These are phyloP conservation scores for Paecilomyces sp. DNA, from an alignment of 2,329 filamentous ascomycete species.

Conservation along the genomic window DNA sequence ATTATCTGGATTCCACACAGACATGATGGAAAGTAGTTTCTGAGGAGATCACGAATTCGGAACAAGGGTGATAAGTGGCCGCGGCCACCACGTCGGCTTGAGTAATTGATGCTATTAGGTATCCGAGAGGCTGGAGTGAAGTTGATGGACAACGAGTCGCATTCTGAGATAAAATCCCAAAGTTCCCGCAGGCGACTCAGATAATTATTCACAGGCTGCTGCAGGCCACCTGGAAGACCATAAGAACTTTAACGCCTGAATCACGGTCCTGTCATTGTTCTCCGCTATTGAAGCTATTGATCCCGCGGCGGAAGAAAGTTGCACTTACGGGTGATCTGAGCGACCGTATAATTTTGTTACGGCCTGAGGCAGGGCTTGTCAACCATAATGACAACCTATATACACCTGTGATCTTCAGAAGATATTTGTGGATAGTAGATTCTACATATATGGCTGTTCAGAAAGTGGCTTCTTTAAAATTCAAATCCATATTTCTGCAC, in stretches of 20 bases:
- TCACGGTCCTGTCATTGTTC: background rate
- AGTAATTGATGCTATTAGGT: background rate
- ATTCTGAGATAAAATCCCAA: background rate
- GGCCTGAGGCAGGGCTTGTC: background rate
- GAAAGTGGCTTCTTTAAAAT: no score
- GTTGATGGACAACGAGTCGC: background rate
- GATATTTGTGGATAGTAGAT: no score
- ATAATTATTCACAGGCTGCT: background rate
- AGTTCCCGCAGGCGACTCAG: background rate
- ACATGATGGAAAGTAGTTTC: slow-evolving; percentile 32
- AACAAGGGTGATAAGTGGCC: background rate
- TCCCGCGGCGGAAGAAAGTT: background rate
- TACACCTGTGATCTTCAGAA: no score
- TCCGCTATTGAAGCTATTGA: background rate
- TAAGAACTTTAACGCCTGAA: background rate
- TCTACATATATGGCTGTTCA: no score
- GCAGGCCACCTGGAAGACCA: background rate
- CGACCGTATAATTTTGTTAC: background rate
- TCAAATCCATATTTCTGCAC: no score
- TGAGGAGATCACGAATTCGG: background rate
- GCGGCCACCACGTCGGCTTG: background rate
- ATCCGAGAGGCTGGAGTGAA: background rate
- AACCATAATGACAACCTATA: no score
- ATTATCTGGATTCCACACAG: slow-evolving; percentile 93
- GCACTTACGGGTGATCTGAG: background rate